Base-by-base conservation (phyloP, 225 moss, liverwort and hornwort genomes). In the Marchantia paleacea region DNA sequence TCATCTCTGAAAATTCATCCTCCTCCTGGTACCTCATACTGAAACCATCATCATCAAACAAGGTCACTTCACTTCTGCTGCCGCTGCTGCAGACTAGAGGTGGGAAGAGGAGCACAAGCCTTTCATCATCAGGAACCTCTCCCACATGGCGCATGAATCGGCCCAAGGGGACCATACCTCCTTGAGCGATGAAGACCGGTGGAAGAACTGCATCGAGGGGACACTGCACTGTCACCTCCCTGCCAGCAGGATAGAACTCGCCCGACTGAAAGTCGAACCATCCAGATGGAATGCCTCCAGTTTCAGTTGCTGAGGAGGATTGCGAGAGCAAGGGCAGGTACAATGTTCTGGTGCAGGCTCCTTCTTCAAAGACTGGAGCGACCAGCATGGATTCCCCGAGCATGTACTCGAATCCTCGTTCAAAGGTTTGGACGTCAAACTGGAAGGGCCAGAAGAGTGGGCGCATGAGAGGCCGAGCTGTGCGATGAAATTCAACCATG, bases 361-460 rank as follows among this genome's bases (percentile, higher is more conserved):
- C 86, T 63, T 86, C 86, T 16, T 78, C 65, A 29, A 78, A 86
- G 10, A 86, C 81, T 25, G 86, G 81, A 76, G 86, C 86, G n/a
- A 86, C 86, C 64, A 86, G 28, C 81, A 84, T 76, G 63, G 24
- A 69, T 7, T 55, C 78, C 26, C 83, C 83, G 5, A 86, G 81
- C 86, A 86, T 86, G 30, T 86, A 86, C 75, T 86, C 86, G 15
- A 86, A 84, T 48, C 83, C 81, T 51, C 73, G 78, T 74, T 86
- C 86, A 14, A 78, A 86, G 9, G 83, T 86, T 49, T 53, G 55
- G 15, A 22, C 30, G 78, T 81, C 78, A 81, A 73, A 61, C 78
- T 58, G 83, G 79, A 76, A 76, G 48, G 81, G 78, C 86, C 86
- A 86, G 53, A 81, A 84, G 72, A 86, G 10, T 28, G 86, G 86